A percentile compares a stretch with the other conserved stretches of the same genome.
These are phyloP conservation scores for Daldinia eschscholtzii DNA, from an alignment of 2,329 filamentous ascomycete genomes.

Conservation along the genomic window DNA sequence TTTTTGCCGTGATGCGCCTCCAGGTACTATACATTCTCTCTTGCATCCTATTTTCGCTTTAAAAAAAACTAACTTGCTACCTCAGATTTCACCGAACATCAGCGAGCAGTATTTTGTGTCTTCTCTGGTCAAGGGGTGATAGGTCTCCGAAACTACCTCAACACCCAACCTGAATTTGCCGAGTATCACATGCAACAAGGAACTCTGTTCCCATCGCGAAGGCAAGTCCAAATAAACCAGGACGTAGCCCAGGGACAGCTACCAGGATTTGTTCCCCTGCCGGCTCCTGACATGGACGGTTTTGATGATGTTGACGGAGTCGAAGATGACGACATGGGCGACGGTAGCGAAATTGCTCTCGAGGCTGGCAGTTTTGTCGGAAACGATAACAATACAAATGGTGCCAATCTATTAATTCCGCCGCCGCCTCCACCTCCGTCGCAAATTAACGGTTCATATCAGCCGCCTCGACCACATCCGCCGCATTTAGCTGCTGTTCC, in stretches of 20 bases:
- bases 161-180: conserved; percentile 64
- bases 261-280: conserved; percentile 23
- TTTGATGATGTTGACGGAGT: conserved; percentile 51
- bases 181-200: conserved; percentile 49
- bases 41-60: neutral
- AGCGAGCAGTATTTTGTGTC: conserved; percentile 95
- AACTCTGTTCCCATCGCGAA: conserved; percentile 34
- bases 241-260: conserved; percentile 27
- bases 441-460: conserved; percentile 11
- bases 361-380: conserved; percentile 41
- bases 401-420: conserved; percentile 31
- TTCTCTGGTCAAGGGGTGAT: conserved; percentile 90
- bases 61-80: conserved; percentile 46
- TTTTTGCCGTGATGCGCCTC: conserved; percentile 88
- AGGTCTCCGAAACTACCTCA: conserved; percentile 82
- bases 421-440: conserved; percentile 45
- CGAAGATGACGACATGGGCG: conserved; percentile 54
- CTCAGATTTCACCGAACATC: conserved; percentile 91
- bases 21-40: conserved; percentile 63
- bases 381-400: conserved; percentile 40
- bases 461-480: conserved; percentile 7
- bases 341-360: conserved; percentile 53
- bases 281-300: conserved; percentile 46
- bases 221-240: conserved; percentile 23
- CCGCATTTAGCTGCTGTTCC: conserved; percentile 10